Conservation (phyloP, 2,329 filamentous ascomycete species). For the Passalora sequoiae region DNA sequence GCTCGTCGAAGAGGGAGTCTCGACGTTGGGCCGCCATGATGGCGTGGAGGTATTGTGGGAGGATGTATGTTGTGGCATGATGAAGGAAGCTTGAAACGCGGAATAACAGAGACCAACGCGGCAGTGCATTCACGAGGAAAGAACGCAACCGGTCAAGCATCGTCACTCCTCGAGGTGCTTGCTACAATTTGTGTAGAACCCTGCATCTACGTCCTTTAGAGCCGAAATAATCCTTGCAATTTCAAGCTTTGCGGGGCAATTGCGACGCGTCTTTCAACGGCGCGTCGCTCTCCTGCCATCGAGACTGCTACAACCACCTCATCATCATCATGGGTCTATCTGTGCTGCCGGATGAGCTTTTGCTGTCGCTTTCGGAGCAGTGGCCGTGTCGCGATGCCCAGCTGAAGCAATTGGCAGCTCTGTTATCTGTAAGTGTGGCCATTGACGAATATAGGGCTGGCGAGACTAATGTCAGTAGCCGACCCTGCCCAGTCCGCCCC, state of each 20-base stretch:
- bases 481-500: slow-evolving; percentile 62
- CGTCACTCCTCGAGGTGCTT: too few species aligned
- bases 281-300: too few species aligned
- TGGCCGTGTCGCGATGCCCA: slow-evolving; percentile 42
- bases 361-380: slow-evolving; percentile 24
- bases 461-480: slow-evolving; percentile 43
- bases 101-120: slow-evolving; percentile 1
- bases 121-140: slow-evolving; percentile 15
- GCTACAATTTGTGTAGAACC: slow-evolving; percentile 1
- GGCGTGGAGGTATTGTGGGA: slow-evolving; percentile 3
- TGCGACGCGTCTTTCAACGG: slow-evolving; percentile 4
- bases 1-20: slow-evolving; percentile 19
- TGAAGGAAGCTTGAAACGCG: slow-evolving; percentile 12
- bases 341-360: slow-evolving; percentile 28
- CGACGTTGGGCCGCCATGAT: slow-evolving; percentile 16
- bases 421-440: slow-evolving; percentile 41
- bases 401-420: slow-evolving; percentile 42
- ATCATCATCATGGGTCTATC: slow-evolving; percentile 18
- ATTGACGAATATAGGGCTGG: neutral
- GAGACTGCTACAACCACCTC: too few species aligned
- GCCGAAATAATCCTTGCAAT: neutral
- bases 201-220: neutral
- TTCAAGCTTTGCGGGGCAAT: neutral
- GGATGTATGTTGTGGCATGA: slow-evolving; percentile 10
- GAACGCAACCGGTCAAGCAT: slow-evolving; percentile 11